phyloP scores from a whole-genome alignment of 768 basidiomycete species.

The Chalciporus chontae region DNA sequence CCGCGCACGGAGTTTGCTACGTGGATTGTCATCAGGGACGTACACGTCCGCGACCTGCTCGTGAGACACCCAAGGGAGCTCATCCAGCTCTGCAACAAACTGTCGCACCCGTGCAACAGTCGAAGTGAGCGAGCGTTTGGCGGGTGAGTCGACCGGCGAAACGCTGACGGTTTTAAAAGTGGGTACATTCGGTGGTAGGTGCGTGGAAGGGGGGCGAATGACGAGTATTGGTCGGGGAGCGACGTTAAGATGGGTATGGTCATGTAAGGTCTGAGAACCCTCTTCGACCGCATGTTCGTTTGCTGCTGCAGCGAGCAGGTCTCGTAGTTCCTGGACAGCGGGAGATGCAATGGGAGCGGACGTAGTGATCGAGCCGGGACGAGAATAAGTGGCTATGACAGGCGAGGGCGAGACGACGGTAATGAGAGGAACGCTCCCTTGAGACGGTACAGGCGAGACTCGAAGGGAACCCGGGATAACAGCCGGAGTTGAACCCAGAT shows the following conservation, averaged over 20 bases:
- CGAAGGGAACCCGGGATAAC: background rate
- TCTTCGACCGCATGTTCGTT: background rate
- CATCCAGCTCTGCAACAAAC: constrained; percentile 34
- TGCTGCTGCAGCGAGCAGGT: background rate
- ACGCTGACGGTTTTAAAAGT: background rate
- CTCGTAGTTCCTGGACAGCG: background rate
- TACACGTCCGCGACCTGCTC: constrained; percentile 44
- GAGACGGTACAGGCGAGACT: constrained; percentile 4
- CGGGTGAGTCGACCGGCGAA: constrained; percentile 10
- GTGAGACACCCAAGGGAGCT: constrained; percentile 42
- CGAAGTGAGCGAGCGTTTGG: constrained; percentile 11
- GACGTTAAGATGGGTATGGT: background rate
- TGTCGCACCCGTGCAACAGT: constrained; percentile 35
- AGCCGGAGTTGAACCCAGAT: background rate
- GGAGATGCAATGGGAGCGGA: constrained; percentile 2
- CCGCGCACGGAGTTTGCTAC: constrained; percentile 14
- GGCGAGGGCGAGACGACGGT: constrained; percentile 17
- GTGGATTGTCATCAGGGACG: constrained; percentile 33
- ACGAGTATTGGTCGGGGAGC: background rate
- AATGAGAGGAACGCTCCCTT: constrained; percentile 5
- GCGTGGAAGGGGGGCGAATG: background rate
- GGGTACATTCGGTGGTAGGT: background rate
- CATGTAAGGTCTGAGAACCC: constrained; percentile 20
- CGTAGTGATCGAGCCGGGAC: constrained; percentile 3
- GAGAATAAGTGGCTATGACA: constrained; percentile 3